Conservation (phyloP, 2,329 filamentous ascomycete species). For the Colletotrichum orchidophilum region DNA sequence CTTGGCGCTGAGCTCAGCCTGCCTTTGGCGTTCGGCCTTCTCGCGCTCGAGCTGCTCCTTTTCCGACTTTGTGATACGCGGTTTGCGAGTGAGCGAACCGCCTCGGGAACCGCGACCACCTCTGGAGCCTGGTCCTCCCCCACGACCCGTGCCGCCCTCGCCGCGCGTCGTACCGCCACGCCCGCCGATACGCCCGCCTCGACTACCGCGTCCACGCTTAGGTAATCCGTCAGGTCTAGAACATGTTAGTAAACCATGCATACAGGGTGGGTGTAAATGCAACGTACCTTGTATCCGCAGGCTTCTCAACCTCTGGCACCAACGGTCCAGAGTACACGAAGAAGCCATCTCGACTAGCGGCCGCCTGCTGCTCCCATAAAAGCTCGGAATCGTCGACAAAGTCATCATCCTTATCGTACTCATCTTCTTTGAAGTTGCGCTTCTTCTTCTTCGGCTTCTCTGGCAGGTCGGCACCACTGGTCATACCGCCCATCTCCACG, state of each 20-base stretch:
- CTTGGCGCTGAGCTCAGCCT: slow-evolving; percentile 52
- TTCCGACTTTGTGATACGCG: slow-evolving; percentile 86
- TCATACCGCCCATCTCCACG: slow-evolving; percentile 80
- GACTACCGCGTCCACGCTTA: slow-evolving; percentile 65
- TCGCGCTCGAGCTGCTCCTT: slow-evolving; percentile 83
- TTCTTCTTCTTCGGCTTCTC: slow-evolving; percentile 78
- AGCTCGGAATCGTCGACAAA: slow-evolving; percentile 95
- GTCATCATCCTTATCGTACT: slow-evolving; percentile 84
- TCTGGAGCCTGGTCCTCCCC: slow-evolving; percentile 73
- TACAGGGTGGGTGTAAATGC: background rate
- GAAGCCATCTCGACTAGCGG: slow-evolving; percentile 94
- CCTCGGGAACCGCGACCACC: slow-evolving; percentile 77
- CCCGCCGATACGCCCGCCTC: slow-evolving; percentile 61
- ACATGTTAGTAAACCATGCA: slow-evolving; percentile 44
- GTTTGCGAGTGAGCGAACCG: slow-evolving; percentile 79
- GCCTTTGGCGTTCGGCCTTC: slow-evolving; percentile 76
- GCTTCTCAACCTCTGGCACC: slow-evolving; percentile 86
- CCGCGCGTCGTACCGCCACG: slow-evolving; percentile 71
- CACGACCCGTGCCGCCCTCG: slow-evolving; percentile 53
- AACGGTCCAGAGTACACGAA: slow-evolving; percentile 97
- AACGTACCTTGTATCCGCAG: slow-evolving; percentile 59
- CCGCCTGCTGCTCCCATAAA: slow-evolving; percentile 94
- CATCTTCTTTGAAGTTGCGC: slow-evolving; percentile 81
- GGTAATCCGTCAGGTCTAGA: slow-evolving; percentile 74
- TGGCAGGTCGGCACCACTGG: slow-evolving; percentile 68